These are phyloP conservation scores for Phytophthora boehmeriae DNA, from an alignment of 352 stramenopile genomes.

Conservation along the genomic window DNA sequence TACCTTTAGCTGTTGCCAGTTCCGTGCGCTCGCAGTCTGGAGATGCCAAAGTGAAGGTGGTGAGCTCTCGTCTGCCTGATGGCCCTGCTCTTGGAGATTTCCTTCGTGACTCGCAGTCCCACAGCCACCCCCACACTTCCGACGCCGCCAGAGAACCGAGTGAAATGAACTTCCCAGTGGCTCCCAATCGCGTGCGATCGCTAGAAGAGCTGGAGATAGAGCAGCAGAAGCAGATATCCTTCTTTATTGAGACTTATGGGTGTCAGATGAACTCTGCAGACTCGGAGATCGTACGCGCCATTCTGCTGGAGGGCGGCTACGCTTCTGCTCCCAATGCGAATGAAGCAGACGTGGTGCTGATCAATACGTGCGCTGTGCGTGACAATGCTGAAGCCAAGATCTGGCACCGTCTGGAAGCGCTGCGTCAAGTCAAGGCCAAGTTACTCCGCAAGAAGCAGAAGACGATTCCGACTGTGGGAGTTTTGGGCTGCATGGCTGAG, in stretches of 20 bases:
- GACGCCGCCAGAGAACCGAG: constrained; percentile 48
- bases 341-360: constrained; percentile 94
- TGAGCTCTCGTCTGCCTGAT: constrained; percentile 46
- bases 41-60: constrained; percentile 40
- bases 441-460: constrained; percentile 67
- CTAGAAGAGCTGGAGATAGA: constrained; percentile 54
- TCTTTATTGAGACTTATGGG: constrained; percentile 96
- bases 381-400: constrained; percentile 98
- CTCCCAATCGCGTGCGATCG: constrained; percentile 39
- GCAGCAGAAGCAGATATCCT: constrained; percentile 40
- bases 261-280: constrained; percentile 99
- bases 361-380: constrained; percentile 99
- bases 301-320: constrained; percentile 88
- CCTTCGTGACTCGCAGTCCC: constrained; percentile 52
- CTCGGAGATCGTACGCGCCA: constrained; percentile 96
- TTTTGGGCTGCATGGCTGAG: constrained; percentile 99
- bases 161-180: constrained; percentile 79
- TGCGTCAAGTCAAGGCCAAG: constrained; percentile 82
- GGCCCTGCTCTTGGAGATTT: constrained; percentile 78
- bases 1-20: background rate
- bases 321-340: constrained; percentile 63
- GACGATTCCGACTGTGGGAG: constrained; percentile 88
- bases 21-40: constrained; percentile 38
- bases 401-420: constrained; percentile 83
- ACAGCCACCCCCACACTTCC: constrained; percentile 33